Percentiles rank a stretch among this genome's conserved stretches.
These are phyloP conservation scores for Serendipita indica DNA, from an alignment of 768 basidiomycete species.

Conservation along the genomic window DNA sequence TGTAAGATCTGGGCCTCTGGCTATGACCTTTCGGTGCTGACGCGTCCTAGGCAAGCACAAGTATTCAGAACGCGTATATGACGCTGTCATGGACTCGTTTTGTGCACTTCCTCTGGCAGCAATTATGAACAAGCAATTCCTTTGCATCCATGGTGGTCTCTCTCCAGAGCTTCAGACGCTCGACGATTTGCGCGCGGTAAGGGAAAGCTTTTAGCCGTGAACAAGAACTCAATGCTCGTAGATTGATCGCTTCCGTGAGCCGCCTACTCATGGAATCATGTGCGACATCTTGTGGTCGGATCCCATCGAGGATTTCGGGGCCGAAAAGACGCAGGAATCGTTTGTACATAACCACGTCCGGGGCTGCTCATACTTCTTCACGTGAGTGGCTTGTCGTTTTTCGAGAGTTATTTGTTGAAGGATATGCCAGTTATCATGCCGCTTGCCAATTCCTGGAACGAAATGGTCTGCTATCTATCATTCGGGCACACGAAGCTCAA, in stretches of 20 bases:
- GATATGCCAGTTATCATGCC: conserved; percentile 65
- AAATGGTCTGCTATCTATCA: conserved; percentile 92
- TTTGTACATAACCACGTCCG: conserved; percentile 95
- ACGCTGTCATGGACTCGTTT: conserved; percentile 97
- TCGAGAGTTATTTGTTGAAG: neutral
- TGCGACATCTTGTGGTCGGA: conserved; percentile 98
- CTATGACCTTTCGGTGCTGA: conserved; percentile 9
- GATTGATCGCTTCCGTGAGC: conserved; percentile 98
- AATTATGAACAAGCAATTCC: conserved; percentile 98
- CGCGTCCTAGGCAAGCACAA: conserved; percentile 77
- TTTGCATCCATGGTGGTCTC: conserved; percentile 95
- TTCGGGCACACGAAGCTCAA: conserved; percentile 95
- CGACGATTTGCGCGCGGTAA: conserved; percentile 78
- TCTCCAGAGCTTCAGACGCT: conserved; percentile 91
- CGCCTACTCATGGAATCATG: conserved; percentile 94
- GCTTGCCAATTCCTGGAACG: conserved; percentile 95
- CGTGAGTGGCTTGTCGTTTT: conserved; percentile 29
- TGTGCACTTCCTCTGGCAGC: conserved; percentile 90
- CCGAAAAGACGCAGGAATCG: conserved; percentile 78
- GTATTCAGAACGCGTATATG: conserved; percentile 92
- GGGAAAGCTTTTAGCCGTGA: conserved; percentile 20
- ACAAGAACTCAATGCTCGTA: conserved; percentile 20
- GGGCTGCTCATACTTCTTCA: conserved; percentile 93
- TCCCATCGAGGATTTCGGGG: conserved; percentile 93
- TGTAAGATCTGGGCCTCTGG: conserved; percentile 18